Evolutionary conservation across 495 filamentous ascomycete species (phyloP).

Genomic region (Hypoxylon cercidicola): DNA sequence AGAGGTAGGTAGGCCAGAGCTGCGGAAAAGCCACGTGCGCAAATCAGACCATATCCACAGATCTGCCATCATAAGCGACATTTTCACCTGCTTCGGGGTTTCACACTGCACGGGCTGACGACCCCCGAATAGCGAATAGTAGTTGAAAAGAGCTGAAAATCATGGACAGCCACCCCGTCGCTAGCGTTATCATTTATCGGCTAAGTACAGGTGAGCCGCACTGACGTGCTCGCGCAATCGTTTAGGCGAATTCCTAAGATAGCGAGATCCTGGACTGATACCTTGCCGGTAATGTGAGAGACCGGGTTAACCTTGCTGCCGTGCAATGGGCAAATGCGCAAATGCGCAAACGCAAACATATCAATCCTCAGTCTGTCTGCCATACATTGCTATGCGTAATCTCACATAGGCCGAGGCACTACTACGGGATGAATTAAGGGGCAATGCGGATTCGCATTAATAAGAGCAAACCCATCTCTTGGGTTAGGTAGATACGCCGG

Average conservation of each 20-base stretch:
- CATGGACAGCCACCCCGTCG: not conserved
- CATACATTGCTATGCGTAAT: no score
- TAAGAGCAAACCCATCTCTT: not conserved
- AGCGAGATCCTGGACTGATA: slow-evolving; percentile 1
- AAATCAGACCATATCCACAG: slow-evolving; percentile 22
- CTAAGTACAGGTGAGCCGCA: slow-evolving; percentile 22
- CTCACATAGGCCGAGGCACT: no score
- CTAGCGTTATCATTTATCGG: slow-evolving; percentile 20
- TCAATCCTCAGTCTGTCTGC: not conserved
- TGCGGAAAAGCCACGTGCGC: slow-evolving; percentile 26
- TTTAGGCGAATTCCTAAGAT: slow-evolving; percentile 14
- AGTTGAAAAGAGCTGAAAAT: slow-evolving; percentile 9
- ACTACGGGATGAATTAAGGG: not conserved
- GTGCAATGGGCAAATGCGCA: slow-evolving; percentile 15
- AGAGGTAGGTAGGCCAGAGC: not conserved
- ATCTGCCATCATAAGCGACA: slow-evolving; percentile 15
- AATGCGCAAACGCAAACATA: slow-evolving; percentile 35
- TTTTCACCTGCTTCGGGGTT: slow-evolving; percentile 8
- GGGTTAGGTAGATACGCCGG: no score
- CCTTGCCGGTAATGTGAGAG: no score
- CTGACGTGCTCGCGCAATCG: slow-evolving; percentile 7
- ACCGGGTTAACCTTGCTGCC: slow-evolving; percentile 27
- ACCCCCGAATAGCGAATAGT: not conserved
- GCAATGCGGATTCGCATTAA: not conserved
- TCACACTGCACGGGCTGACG: slow-evolving; percentile 8